A percentile compares a stretch with the other conserved stretches of the same genome.
Evolutionary conservation across 2,329 filamentous ascomycete genomes (phyloP).

Genomic region (Stagonosporopsis chrysanthemi): DNA sequence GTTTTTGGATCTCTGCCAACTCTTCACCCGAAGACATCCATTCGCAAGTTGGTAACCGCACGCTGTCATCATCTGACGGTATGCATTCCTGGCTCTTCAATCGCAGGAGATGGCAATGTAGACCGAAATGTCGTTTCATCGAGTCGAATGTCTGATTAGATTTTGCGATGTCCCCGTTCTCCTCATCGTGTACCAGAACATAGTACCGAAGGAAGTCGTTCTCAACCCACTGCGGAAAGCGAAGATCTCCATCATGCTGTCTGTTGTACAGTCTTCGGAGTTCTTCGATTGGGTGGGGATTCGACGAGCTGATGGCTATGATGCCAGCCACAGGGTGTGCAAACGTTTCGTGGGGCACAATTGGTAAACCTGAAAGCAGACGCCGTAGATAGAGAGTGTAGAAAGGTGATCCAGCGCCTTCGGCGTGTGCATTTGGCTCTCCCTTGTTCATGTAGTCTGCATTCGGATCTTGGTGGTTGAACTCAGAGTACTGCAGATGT

Average conservation of each 20-base stretch:
- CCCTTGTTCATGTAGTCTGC: conserved; percentile 54
- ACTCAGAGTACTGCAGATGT: conserved; percentile 79
- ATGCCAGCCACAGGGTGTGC: conserved; percentile 93
- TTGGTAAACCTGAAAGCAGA: conserved; percentile 78
- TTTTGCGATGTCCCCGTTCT: conserved; percentile 88
- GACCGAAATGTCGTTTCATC: conserved; percentile 97
- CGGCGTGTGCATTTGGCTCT: conserved; percentile 21
- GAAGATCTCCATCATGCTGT: conserved; percentile 77
- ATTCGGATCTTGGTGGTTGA: conserved; percentile 49
- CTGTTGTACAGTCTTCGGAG: conserved; percentile 83
- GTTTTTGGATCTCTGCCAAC: conserved; percentile 73
- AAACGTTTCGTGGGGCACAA: conserved; percentile 90
- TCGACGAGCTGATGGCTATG: conserved; percentile 92
- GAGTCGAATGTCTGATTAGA: conserved; percentile 93
- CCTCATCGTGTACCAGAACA: conserved; percentile 94
- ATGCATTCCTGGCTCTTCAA: conserved; percentile 85
- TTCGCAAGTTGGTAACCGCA: conserved; percentile 79
- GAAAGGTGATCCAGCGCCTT: conserved; percentile 71
- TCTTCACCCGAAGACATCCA: conserved; percentile 92
- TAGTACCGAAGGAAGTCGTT: conserved; percentile 95
- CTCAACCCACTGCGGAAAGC: conserved; percentile 84
- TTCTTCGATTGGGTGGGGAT: conserved; percentile 82
- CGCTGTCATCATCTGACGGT: conserved; percentile 89
- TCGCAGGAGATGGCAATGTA: conserved; percentile 91
- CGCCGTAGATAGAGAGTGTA: conserved; percentile 86